Conservation (phyloP, 1,284 basidiomycete genomes). For the Wallemia hederae region DNA sequence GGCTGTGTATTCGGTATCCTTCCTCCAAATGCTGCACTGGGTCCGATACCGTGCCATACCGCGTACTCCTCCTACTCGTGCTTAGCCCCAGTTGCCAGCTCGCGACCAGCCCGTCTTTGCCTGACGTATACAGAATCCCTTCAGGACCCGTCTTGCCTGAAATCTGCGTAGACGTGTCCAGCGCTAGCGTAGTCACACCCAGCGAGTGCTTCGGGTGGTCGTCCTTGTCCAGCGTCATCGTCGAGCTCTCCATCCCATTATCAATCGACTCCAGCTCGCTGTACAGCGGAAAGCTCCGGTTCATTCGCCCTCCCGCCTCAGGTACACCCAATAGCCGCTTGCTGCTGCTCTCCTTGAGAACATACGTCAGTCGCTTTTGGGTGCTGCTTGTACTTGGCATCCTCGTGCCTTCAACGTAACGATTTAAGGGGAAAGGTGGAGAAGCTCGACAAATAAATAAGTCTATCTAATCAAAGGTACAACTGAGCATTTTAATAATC, state of each 20-base stretch:
- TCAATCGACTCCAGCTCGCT: background rate
- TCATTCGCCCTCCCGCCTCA: background rate
- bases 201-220: constrained; percentile 53
- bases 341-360: background rate
- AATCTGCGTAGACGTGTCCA: constrained; percentile 55
- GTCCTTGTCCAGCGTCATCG: constrained; percentile 5
- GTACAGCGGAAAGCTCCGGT: background rate
- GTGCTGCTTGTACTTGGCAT: background rate
- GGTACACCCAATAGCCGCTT: background rate
- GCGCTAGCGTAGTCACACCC: constrained; percentile 50
- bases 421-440: background rate
- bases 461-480: background rate
- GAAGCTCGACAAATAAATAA: background rate
- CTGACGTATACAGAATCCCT: constrained; percentile 53
- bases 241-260: background rate
- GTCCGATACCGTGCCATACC: constrained; percentile 13
- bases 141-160: constrained; percentile 31
- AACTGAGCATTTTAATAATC: too few relatives aligned
- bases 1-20: constrained; percentile 44
- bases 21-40: constrained; percentile 22
- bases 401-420: background rate
- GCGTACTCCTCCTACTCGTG: constrained; percentile 21
- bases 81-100: constrained; percentile 64
- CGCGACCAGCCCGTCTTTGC: constrained; percentile 67
- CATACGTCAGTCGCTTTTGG: background rate